Conservation (phyloP, 2,329 filamentous ascomycete species). For the Incumbomyces lentus region DNA sequence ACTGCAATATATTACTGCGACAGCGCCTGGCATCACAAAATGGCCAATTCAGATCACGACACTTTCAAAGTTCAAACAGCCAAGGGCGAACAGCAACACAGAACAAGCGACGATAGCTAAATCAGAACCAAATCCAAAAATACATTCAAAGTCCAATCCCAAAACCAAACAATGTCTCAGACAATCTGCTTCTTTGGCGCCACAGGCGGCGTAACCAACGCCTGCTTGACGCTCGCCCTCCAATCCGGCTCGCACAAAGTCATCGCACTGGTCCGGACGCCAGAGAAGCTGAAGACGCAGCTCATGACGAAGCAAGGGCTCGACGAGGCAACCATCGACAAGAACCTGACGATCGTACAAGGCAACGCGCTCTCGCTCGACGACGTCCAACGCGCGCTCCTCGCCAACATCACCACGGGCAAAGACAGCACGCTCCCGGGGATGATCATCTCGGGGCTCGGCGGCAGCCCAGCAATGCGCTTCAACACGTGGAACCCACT, state of each 20-base stretch:
- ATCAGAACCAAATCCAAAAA: neutral
- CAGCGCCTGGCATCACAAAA: neutral
- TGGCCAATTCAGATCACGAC: neutral
- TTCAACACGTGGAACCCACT: conserved; percentile 20
- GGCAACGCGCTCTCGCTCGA: conserved; percentile 37
- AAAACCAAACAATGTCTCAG: conserved; percentile 8
- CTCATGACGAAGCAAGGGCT: conserved; percentile 32
- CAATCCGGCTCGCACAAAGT: conserved; percentile 35
- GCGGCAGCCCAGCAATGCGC: conserved; percentile 22
- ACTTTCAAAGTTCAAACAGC: neutral
- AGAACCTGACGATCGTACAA: conserved; percentile 38
- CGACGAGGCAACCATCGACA: conserved; percentile 23
- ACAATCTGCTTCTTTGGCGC: conserved; percentile 44
- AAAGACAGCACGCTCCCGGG: conserved; percentile 22
- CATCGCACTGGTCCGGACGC: conserved; percentile 39
- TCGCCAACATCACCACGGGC: conserved; percentile 18
- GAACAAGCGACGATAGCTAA: neutral
- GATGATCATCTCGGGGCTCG: conserved; percentile 40
- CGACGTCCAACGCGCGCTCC: conserved; percentile 31
- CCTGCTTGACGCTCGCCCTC: conserved; percentile 36
- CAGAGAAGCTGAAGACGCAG: conserved; percentile 37
- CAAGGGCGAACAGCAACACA: neutral
- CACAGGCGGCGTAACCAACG: conserved; percentile 39
- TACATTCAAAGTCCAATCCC: neutral
- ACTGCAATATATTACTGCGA: too few species aligned